Conservation (phyloP, 768 basidiomycete genomes). For the Leccinellum rugosiceps region DNA sequence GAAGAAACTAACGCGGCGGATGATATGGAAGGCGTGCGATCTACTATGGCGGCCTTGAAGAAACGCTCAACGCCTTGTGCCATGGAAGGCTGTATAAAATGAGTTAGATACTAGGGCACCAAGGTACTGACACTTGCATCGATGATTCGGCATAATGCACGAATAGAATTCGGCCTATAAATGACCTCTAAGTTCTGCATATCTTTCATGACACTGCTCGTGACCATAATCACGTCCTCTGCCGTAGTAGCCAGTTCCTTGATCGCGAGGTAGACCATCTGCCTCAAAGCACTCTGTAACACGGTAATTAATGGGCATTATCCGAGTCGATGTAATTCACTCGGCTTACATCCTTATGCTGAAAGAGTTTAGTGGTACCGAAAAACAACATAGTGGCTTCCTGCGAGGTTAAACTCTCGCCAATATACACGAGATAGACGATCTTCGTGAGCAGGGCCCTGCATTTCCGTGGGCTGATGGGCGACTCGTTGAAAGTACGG, state of each 20-base stretch:
- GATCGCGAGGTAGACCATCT: conserved; percentile 98
- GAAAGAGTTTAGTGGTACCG: conserved; percentile 97
- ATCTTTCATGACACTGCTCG: conserved; percentile 99
- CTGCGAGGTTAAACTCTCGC: conserved; percentile 91
- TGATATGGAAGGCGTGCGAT: conserved; percentile 92
- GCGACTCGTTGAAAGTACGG: conserved; percentile 98
- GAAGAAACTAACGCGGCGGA: conserved; percentile 96
- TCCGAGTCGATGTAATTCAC: not conserved
- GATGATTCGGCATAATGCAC: conserved; percentile 93
- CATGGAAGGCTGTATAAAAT: conserved; percentile 83
- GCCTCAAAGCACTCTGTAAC: conserved; percentile 83
- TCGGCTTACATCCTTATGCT: conserved; percentile 93
- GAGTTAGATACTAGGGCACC: conserved; percentile 35
- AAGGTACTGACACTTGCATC: conserved; percentile 56
- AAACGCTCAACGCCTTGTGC: conserved; percentile 97
- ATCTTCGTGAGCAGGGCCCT: conserved; percentile 94
- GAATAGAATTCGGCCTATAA: conserved; percentile 95
- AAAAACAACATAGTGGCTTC: conserved; percentile 99
- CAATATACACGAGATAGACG: conserved; percentile 93
- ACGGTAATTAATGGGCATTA: conserved; percentile 5
- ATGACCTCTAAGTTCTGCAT: conserved; percentile 99
- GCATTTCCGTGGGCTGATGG: conserved; percentile 96
- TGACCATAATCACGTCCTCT: conserved; percentile 99
- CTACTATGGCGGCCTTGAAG: conserved; percentile 99
- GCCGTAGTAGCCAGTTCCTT: conserved; percentile 95